Evolutionary conservation across 2,329 filamentous ascomycete genomes (phyloP), one percentile per base, ranked within the genome.

Genomic region (Sphaerulina populicola): DNA sequence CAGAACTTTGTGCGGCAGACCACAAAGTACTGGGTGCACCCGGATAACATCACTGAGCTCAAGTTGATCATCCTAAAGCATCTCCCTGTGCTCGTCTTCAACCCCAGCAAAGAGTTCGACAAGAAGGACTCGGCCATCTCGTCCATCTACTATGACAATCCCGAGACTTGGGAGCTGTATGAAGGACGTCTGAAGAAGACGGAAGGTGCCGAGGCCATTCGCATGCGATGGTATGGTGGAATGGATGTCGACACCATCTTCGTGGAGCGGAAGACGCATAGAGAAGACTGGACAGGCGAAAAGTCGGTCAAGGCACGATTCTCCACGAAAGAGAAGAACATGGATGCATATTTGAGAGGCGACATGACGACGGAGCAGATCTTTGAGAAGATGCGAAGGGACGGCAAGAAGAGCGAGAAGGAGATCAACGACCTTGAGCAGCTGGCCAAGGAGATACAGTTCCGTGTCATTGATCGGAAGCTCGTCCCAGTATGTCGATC

Each of bases 11-110:
- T 98, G 56, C 86, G 93, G 53, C 88, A 97, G 67, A 98, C 93
- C 0, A 98, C 93, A 30, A 98, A 98, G 71, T 98, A 98, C 74
- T 98, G 93, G 93, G 93, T 98, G 41, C 93, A 98, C 66, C 88
- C 87, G 2, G 93, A 97, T 71, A 98, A 98, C 66, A 93, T 98
- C 62, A 97, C 93, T 4, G 93, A 98, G 72, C 72, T 98, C 56
- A 98, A 98, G 75, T 83, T 98, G 69, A 91, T 98, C 66, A 90
- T 98, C 65, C 76, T 98, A 47, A 97, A 98, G 77, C 93, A 98
- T 74, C 77, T 98, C 56, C 93, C 93, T 0, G 93, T 98, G 7
- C 77, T 98, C 12, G 93, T 98, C 9, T 98, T 97, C 77, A 98
- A 97, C 67, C 79, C 91, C 11, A 94, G 84, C 74, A 98, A 98